Conservation (phyloP, 2,329 filamentous ascomycete species). For the Penicillium corylophilum region DNA sequence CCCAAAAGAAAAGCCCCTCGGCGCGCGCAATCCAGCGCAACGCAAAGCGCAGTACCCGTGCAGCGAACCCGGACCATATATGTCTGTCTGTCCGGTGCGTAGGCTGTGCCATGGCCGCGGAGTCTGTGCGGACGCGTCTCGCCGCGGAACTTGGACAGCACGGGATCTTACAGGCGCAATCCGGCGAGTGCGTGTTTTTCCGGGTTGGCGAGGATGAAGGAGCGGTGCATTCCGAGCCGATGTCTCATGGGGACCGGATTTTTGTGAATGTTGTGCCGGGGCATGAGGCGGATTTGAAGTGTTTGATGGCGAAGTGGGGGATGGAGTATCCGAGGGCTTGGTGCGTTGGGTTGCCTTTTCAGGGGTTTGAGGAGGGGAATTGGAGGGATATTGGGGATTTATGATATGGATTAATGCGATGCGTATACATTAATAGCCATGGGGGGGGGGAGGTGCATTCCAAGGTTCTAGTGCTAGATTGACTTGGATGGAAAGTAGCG, state of each 20-base stretch:
- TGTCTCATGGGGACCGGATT: conserved; percentile 29
- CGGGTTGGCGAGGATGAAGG: conserved; percentile 43
- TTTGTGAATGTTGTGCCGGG: conserved; percentile 42
- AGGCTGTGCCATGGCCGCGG: conserved; percentile 46
- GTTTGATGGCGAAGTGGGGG: conserved; percentile 33
- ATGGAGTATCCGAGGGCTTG: conserved; percentile 29
- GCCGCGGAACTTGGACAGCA: conserved; percentile 24
- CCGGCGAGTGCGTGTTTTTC: conserved; percentile 44
- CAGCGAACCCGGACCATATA: conserved; percentile 34
- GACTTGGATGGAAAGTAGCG: too few relatives aligned
- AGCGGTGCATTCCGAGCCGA: conserved; percentile 29
- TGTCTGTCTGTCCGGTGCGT: conserved; percentile 47
- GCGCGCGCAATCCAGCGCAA: conserved; percentile 36
- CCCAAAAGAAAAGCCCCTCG: conserved; percentile 24
- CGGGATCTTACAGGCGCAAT: conserved; percentile 11
- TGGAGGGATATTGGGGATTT: conserved; percentile 16
- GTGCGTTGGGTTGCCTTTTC: conserved; percentile 22
- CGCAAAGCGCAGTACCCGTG: conserved; percentile 27
- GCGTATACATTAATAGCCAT: background rate
- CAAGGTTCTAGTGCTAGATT: too few relatives aligned
- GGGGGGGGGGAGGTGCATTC: too few relatives aligned
- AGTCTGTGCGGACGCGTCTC: conserved; percentile 40
- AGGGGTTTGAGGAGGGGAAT: conserved; percentile 5
- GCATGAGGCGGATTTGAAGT: conserved; percentile 28
- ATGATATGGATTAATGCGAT: background rate